Conservation (phyloP, 805 yeast genomes). For the Pachysolen tannophilus region DNA sequence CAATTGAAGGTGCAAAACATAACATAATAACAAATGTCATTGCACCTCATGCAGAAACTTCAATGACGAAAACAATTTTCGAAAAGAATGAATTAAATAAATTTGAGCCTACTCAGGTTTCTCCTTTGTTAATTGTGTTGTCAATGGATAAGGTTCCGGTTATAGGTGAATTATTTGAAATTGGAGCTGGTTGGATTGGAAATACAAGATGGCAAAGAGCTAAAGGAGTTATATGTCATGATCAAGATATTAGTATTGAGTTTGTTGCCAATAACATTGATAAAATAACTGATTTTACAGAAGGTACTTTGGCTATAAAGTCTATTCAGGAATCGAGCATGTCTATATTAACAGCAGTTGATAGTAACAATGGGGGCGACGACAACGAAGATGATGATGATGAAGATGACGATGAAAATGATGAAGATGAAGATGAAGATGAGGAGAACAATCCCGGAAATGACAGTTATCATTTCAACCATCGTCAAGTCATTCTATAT, state of each 20-base stretch:
- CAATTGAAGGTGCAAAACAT: slow-evolving; percentile 80
- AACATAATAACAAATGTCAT: slow-evolving; percentile 72
- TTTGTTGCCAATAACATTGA: slow-evolving; percentile 60
- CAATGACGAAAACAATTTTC: slow-evolving; percentile 89
- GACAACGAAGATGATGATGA: slow-evolving; percentile 37
- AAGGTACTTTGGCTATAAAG: slow-evolving; percentile 46
- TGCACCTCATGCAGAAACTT: slow-evolving; percentile 98
- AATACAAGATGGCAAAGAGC: slow-evolving; percentile 93
- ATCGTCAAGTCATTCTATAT: slow-evolving; percentile 71
- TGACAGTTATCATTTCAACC: slow-evolving; percentile 49
- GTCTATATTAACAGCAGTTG: slow-evolving; percentile 65
- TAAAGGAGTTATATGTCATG: slow-evolving; percentile 66
- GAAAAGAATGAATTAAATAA: slow-evolving; percentile 71
- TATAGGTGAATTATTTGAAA: slow-evolving; percentile 81
- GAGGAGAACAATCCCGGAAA: too few relatives aligned
- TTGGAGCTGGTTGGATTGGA: slow-evolving; percentile 96
- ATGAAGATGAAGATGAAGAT: slow-evolving; percentile 30
- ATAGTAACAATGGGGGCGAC: slow-evolving; percentile 35
- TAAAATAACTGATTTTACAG: slow-evolving; percentile 56
- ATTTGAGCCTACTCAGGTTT: slow-evolving; percentile 81
- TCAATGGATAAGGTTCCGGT: slow-evolving; percentile 67
- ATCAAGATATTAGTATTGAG: slow-evolving; percentile 53
- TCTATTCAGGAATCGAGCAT: slow-evolving; percentile 70
- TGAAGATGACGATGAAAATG: slow-evolving; percentile 39
- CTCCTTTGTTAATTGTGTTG: slow-evolving; percentile 78